Evolutionary conservation across 2,329 filamentous ascomycete genomes (phyloP).

Genomic region (Hymenoscyphus occultus): DNA sequence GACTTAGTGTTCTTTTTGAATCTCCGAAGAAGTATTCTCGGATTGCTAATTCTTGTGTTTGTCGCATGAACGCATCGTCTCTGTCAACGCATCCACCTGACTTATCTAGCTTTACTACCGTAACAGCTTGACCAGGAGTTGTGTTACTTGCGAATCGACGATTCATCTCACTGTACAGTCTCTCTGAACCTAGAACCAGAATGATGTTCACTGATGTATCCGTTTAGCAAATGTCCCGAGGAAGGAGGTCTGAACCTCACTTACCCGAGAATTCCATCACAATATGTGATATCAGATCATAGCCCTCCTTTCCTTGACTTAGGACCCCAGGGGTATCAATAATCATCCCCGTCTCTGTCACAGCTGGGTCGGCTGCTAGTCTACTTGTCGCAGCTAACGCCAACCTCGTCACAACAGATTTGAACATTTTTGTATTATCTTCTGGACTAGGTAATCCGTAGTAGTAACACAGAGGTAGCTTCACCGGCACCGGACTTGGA

Average conservation of each 20-base stretch:
- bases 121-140: conserved; percentile 61
- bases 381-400: conserved; percentile 76
- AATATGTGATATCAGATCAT: conserved; percentile 80
- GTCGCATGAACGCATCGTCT: conserved; percentile 70
- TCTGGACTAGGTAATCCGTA: conserved; percentile 73
- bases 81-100: conserved; percentile 82
- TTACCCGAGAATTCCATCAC: conserved; percentile 64
- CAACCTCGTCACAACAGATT: conserved; percentile 69
- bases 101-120: conserved; percentile 75
- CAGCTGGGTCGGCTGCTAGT: conserved; percentile 69
- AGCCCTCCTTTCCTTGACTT: conserved; percentile 60
- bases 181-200: conserved; percentile 76
- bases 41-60: conserved; percentile 71
- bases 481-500: conserved; percentile 82
- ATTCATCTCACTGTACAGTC: conserved; percentile 70
- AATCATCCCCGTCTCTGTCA: conserved; percentile 73
- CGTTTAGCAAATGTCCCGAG: conserved; percentile 2
- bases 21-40: conserved; percentile 95
- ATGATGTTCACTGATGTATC: conserved; percentile 65
- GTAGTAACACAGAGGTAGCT: conserved; percentile 87
- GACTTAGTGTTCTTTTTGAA: conserved; percentile 71
- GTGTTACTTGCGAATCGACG: conserved; percentile 60
- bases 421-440: conserved; percentile 70
- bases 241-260: conserved; percentile 17
- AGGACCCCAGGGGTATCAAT: conserved; percentile 78